Base-by-base conservation (phyloP, 441 rosid genomes). In the Arabidopsis lyrata region DNA sequence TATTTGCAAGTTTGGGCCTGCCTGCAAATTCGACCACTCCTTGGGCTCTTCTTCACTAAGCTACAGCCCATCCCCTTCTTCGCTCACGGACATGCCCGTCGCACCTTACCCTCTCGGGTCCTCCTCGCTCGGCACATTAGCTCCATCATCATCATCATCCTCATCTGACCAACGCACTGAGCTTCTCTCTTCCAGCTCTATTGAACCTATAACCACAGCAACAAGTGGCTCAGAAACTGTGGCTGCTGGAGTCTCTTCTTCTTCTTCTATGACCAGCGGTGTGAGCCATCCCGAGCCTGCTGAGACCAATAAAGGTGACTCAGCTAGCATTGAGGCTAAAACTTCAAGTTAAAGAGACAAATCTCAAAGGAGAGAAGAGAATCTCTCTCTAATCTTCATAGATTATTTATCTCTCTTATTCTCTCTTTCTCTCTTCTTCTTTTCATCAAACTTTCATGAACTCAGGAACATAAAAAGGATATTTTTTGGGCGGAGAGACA, bases 11-110 rank as follows among this genome's bases (percentile, higher is more conserved):
- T 95, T 89, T 73, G 97, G 99, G 15, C 72, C 85, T 24, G 89
- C 96, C 6, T 95, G 99, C 83, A 90, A 82, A 83, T 95, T 85
- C 72, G 92, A 92, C 73, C 99, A 95, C 83, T 88, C 91, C 13
- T 78, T 83, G 80, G 82, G 84, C 24, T 42, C 66, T 76, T 61
- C 81, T 79, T 57, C 81, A 6, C 77, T 89, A 65, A 88, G 90
- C 78, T 89, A 90, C 89, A 92, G 92, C 77, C 91, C 95, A 16
- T 92, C 97, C 42, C 91, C 93, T 6, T 90, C 96, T 73, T 92
- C 97, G 58, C 83, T 94, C n/a, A 81, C 85, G 12, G 97, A 95
- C 68, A 90, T 92, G 91, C 95, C 97, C 0, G 92, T 89, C 18
- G 89, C 88, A 27, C 93, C 96, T 20, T 90, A 86, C 74, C 86